Conservation (phyloP, 2,329 filamentous ascomycete genomes). For the Fusarium udum region DNA sequence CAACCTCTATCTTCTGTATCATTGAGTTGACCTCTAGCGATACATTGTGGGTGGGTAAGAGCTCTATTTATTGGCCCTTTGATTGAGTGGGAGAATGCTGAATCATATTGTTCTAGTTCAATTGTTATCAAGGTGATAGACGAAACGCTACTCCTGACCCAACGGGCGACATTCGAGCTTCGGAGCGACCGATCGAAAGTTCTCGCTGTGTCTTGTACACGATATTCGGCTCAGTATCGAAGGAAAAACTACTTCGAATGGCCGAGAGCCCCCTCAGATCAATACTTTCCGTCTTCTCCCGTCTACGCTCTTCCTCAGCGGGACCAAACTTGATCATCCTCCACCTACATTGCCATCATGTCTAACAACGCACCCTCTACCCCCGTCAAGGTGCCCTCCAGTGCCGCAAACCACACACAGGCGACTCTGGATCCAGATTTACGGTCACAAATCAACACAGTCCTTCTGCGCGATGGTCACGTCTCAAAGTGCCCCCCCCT, state of each 20-base stretch:
- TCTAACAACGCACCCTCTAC: slow-evolving; percentile 60
- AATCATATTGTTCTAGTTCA: background rate
- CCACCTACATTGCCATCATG: slow-evolving; percentile 45
- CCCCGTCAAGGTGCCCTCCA: slow-evolving; percentile 68
- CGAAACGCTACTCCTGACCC: background rate
- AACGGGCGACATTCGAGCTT: slow-evolving; percentile 1
- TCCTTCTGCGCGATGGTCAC: slow-evolving; percentile 67
- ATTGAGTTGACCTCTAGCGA: slow-evolving; percentile 1
- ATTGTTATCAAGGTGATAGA: background rate
- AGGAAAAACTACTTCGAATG: background rate
- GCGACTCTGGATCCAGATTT: slow-evolving; percentile 70
- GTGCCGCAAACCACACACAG: slow-evolving; percentile 67
- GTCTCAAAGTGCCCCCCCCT: slow-evolving; percentile 61
- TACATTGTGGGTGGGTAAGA: background rate
- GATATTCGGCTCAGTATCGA: background rate
- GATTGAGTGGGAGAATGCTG: background rate
- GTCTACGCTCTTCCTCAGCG: background rate
- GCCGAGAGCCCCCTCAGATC: background rate
- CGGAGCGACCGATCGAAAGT: slow-evolving; percentile 1
- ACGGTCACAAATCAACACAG: slow-evolving; percentile 69
- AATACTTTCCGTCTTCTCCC: background rate
- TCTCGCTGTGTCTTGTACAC: background rate
- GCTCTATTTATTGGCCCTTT: background rate
- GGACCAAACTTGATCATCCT: background rate
- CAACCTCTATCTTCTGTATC: background rate